A percentile compares a stretch with the other conserved stretches of the same genome.
These are phyloP conservation scores for Escovopsis sp. DNA, from an alignment of 2,329 filamentous ascomycete genomes.

Conservation along the genomic window DNA sequence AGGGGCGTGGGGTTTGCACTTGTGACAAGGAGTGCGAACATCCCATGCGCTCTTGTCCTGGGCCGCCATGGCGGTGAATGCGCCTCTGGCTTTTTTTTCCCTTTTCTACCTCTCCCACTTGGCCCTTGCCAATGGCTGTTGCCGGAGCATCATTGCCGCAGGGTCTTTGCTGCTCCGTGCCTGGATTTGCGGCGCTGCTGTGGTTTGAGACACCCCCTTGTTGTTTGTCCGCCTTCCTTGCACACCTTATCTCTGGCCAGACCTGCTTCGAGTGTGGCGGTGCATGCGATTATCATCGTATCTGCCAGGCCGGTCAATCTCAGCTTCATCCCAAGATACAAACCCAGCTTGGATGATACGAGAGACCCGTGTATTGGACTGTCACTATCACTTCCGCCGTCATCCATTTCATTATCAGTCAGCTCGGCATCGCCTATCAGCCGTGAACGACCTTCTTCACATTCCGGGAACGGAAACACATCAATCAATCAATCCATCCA, in stretches of 20 bases:
- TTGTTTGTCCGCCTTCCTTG: neutral
- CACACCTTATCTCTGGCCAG: neutral
- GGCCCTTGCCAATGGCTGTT: neutral
- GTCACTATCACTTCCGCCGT: too few relatives aligned
- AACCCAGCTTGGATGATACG: neutral
- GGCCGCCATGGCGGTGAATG: neutral
- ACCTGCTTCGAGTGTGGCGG: neutral
- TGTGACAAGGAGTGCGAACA: neutral
- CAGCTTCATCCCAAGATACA: neutral
- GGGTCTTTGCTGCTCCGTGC: constrained; percentile 4
- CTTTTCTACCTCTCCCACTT: constrained; percentile 1
- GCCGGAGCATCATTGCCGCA: neutral
- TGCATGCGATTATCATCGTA: neutral
- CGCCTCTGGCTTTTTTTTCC: neutral
- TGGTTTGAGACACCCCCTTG: neutral
- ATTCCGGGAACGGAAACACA: neutral
- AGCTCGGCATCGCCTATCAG: neutral
- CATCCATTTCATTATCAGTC: too few relatives aligned
- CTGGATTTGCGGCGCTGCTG: neutral
- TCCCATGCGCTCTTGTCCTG: neutral
- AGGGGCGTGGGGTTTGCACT: neutral
- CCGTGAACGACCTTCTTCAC: constrained; percentile 1
- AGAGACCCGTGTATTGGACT: too few relatives aligned
- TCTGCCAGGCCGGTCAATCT: too few relatives aligned
- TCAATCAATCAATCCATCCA: too few relatives aligned